Evolutionary conservation across 208 protist species (phyloP), one percentile per base, ranked within the genome.

Genomic region (Acanthamoeba triangularis): DNA sequence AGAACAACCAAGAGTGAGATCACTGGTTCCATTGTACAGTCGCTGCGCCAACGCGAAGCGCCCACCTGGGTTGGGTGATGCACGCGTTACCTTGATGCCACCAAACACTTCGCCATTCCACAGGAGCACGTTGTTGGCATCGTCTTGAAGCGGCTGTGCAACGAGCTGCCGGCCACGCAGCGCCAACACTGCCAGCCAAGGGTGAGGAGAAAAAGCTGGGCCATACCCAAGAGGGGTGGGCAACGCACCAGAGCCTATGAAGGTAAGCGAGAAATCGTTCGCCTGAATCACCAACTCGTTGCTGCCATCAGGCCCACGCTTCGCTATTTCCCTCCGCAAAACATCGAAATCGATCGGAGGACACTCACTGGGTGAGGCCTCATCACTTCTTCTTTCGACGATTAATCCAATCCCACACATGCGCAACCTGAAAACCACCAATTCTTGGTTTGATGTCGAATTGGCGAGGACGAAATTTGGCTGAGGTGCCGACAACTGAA

Each of bases 91-190:
- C 69, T 94, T 35, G 28, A 94, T 28, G 25, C 90, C 90, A 25
- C 90, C 90, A 84, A 94, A 94, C 23, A 94, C 72, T 94, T 94
- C 90, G 30, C 90, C 90, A 67, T 94, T 94, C 69, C 65, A 94
- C 14, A 94, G 44, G 16, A 94, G 69, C 33, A 94, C 72, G 33
- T 94, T 94, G 72, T 67, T 49, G 47, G 63, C 52, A 16, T 61
- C 67, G 41, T 94, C 90, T 47, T 72, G 52, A 44, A 94, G 90
- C 3, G 90, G 90, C n/a, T 94, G 90, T 4, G 28, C 3, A 8
- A 67, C 56, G 69, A 84, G 28, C n/a, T 41, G 52, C 18, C 28
- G 18, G 18, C 90, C 90, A 30, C 90, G 65, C 65, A 94, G 35
- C 20, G 67, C 63, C 35, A 94, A 18, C 69, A 94, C 90, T 88